A percentile compares a stretch with the other conserved stretches of the same genome.
Conservation (phyloP, 768 basidiomycete genomes). For the Suillus weaverae region DNA sequence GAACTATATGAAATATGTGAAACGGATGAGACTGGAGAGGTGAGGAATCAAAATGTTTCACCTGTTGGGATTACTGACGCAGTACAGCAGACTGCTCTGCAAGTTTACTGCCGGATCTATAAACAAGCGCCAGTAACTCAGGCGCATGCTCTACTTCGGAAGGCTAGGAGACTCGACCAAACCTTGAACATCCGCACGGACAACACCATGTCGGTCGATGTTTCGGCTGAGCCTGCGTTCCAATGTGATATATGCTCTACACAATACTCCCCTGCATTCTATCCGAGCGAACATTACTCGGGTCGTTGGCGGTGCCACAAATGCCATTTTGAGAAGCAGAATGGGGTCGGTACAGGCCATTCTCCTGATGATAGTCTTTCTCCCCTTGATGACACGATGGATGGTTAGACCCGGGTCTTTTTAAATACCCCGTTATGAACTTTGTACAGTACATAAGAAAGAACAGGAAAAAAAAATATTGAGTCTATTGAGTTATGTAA, state of each 20-base stretch:
- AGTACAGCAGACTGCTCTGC: slow-evolving; percentile 72
- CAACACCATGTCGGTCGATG: slow-evolving; percentile 6
- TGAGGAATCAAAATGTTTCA: slow-evolving; percentile 34
- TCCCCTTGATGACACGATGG: slow-evolving; percentile 1
- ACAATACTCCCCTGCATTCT: slow-evolving; percentile 75
- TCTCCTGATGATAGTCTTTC: slow-evolving; percentile 2
- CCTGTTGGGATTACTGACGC: not conserved
- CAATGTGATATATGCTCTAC: slow-evolving; percentile 64
- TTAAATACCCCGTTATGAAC: not conserved
- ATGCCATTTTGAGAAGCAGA: slow-evolving; percentile 35
- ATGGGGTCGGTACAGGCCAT: not conserved
- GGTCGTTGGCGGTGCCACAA: slow-evolving; percentile 43
- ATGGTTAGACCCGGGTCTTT: not conserved
- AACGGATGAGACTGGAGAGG: slow-evolving; percentile 78
- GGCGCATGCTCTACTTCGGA: slow-evolving; percentile 84
- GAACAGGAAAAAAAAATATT: not conserved
- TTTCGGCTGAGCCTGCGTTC: slow-evolving; percentile 28
- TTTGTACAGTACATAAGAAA: not conserved
- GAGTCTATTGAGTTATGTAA: not conserved
- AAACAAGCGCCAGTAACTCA: slow-evolving; percentile 74
- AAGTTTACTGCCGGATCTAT: slow-evolving; percentile 82
- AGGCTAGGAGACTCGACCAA: slow-evolving; percentile 81
- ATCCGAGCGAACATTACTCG: slow-evolving; percentile 39
- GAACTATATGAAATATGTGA: slow-evolving; percentile 85
- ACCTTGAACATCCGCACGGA: slow-evolving; percentile 56